A percentile compares a stretch with the other conserved stretches of the same genome.
Conservation (phyloP, 164 flowering plant genomes). For the Macadamia tetraphylla region DNA sequence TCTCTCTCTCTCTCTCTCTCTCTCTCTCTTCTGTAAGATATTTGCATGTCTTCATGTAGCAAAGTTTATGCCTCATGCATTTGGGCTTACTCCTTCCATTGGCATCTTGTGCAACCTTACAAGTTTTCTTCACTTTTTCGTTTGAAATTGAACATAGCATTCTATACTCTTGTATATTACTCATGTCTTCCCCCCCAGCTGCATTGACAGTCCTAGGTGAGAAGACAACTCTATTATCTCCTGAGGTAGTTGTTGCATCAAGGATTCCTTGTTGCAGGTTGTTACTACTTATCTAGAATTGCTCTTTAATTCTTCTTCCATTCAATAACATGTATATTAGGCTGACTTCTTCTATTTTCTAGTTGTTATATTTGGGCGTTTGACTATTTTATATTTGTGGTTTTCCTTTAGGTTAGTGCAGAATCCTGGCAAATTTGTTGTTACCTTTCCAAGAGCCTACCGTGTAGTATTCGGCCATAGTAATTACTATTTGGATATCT, state of each 20-base stretch:
- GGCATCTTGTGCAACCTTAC: background rate
- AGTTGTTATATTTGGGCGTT: constrained; percentile 5
- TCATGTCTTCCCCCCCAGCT: constrained; percentile 49
- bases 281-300: constrained; percentile 6
- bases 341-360: constrained; percentile 3
- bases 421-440: constrained; percentile 98
- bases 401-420: constrained; percentile 69
- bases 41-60: too few species aligned
- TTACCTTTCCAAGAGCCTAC: constrained; percentile 98
- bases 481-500: constrained; percentile 29
- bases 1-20: too few species aligned
- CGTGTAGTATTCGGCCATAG: constrained; percentile 99
- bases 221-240: constrained; percentile 93
- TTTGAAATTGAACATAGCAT: background rate
- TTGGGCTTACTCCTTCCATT: too few species aligned
- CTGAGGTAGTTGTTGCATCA: constrained; percentile 74
- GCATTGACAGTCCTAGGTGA: constrained; percentile 79
- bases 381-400: constrained; percentile 15
- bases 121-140: background rate
- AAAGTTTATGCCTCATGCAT: too few species aligned
- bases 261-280: constrained; percentile 99
- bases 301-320: background rate
- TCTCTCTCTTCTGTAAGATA: too few species aligned
- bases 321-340: background rate
- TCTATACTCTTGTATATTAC: constrained; percentile 8